Evolutionary conservation across 352 stramenopile genomes (phyloP), one percentile per base, ranked within the genome.

Genomic region (Elongisporangium anandrum): DNA sequence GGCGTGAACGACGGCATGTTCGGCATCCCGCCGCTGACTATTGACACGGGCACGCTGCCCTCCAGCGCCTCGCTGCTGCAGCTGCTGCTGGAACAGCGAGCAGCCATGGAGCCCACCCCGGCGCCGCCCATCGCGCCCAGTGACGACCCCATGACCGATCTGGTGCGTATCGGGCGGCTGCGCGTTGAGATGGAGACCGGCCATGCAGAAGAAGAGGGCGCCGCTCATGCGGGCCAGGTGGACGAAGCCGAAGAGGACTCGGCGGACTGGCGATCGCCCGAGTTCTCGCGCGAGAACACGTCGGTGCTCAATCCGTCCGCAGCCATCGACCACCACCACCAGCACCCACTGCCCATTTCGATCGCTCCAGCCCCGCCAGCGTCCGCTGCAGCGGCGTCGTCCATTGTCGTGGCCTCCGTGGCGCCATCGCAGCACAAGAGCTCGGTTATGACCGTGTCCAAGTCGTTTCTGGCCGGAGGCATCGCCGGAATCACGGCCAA

Each of bases 401-500:
- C 34, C 34, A 45, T 45, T 12, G 60, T 65, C 8, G 60, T 58
- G 1, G 65, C 65, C 19, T 50, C 49, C 23, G 59, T 55, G 13
- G 62, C 63, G 19, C 54, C 52, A 5, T 45, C 60, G 29, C 54
- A 60, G 39, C 66, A 52, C 26, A 79, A 79, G 51, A 64, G 66
- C 9, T 88, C 82, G 7, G 77, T 91, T 12, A 60, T 79, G 60
- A 88, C 75, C 1, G 70, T 90, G 19, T 92, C 86, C 60, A 95
- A 93, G 70, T 93, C 82, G 13, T 94, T 96, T 54, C 29, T 94
- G 20, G 85, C 83, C 0, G 87, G 87, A 1, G 83, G 85, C 0
- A 63, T 84, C 13, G 85, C 87, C 0, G 87, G 87, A 0, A 91
- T 92, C 57, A 70, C 81, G 4, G 85, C 87, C 54, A 94, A 94